These are phyloP conservation scores for Limnanthes douglasii DNA, from an alignment of 345 rosid genomes.

Conservation along the genomic window DNA sequence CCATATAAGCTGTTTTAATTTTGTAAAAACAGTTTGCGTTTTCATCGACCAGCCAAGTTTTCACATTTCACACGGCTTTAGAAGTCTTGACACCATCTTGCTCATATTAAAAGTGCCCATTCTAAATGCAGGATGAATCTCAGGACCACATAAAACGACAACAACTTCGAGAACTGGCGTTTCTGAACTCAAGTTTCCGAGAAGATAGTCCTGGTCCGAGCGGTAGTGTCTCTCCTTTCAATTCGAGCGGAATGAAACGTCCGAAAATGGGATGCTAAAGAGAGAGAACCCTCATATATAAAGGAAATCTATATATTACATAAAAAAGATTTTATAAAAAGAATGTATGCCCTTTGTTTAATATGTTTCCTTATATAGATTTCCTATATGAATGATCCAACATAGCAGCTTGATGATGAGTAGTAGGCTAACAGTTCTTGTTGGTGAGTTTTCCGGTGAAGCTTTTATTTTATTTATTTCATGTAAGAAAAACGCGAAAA, in stretches of 20 bases:
- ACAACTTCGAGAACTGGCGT: slow-evolving; percentile 81
- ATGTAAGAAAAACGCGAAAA: too few species aligned
- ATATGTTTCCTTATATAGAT: too few species aligned
- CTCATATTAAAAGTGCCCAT: not conserved
- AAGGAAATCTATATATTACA: too few species aligned
- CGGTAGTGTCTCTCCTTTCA: slow-evolving; percentile 91
- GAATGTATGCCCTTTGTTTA: too few species aligned
- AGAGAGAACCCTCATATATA: too few species aligned
- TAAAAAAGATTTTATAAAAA: too few species aligned
- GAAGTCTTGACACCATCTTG: not conserved
- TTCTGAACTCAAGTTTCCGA: slow-evolving; percentile 81
- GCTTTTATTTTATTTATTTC: slow-evolving; percentile 10
- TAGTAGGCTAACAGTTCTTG: slow-evolving; percentile 38
- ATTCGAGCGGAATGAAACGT: slow-evolving; percentile 90
- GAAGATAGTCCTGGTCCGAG: slow-evolving; percentile 98
- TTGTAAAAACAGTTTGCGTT: not conserved
- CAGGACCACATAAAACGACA: slow-evolving; percentile 93
- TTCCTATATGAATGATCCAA: too few species aligned
- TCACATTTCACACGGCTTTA: not conserved
- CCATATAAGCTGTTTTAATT: slow-evolving; percentile 1
- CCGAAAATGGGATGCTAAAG: slow-evolving; percentile 86
- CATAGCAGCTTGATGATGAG: too few species aligned
- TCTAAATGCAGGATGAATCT: slow-evolving; percentile 65
- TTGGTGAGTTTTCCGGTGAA: slow-evolving; percentile 30
- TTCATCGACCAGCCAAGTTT: not conserved